Base-by-base conservation (phyloP, 805 yeast genomes). In the Yarrowia sp. region DNA sequence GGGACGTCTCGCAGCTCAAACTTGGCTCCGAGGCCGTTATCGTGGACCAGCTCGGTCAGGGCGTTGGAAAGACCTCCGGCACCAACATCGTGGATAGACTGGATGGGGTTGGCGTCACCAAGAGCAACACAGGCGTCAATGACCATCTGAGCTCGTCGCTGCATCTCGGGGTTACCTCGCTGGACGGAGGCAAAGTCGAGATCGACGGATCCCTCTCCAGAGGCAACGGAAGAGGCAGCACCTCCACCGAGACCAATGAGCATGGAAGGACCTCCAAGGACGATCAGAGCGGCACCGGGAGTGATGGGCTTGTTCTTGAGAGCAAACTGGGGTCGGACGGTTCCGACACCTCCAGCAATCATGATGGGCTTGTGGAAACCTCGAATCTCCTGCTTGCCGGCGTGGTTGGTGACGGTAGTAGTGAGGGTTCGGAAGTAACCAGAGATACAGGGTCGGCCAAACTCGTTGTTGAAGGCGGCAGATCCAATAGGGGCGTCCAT, bases 291-390 rank as follows among this genome's bases (percentile, higher is more conserved):
- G 15, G 98, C 86, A 32, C 97, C 97, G 33, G 98, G 96, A 1
- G 97, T 90, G 70, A 95, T 91, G 67, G 85, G 87, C 66, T 86
- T 85, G 76, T 91, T 88, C 77, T 95, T 95, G 70, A 95, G 81
- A 7, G 98, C 92, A 73, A 92, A 85, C 69, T 85, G 90, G 6
- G 98, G 98, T 77, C 99, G 85, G 57, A 93, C 90, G 41, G 97
- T 88, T 74, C 99, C 99, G 81, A 95, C 84, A 73, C 99, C 99
- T 81, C 99, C 99, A 61, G 99, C 99, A 78, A 95, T 79, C 99
- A 95, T 95, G 73, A 95, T 95, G 55, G 99, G 99, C 78, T 95
- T 95, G 78, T 95, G 99, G 85, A 87, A 95, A 47, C 99, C 99
- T 78, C 98, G 86, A 69, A 90, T 78, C 76, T 90, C 97, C 64